Conservation (phyloP, 1,139 yeast genomes). For the Debaryomyces subglobosus region DNA sequence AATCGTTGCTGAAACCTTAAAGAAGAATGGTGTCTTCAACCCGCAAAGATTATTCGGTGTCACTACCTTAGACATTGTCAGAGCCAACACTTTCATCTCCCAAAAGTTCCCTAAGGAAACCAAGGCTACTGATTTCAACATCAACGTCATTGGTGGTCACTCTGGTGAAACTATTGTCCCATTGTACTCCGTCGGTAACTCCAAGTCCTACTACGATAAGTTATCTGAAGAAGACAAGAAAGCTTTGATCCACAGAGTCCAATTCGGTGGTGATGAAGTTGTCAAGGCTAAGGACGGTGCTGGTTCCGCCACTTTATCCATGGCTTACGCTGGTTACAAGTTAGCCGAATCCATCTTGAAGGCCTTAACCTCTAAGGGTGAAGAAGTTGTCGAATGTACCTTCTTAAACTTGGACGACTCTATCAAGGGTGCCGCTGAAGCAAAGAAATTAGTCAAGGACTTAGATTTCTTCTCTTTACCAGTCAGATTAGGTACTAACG, state of each 20-base stretch:
- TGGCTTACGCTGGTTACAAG: slow-evolving; percentile 98
- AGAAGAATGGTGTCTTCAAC: slow-evolving; percentile 84
- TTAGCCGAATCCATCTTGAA: slow-evolving; percentile 86
- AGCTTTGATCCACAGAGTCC: slow-evolving; percentile 87
- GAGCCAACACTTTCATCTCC: slow-evolving; percentile 91
- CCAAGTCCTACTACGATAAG: slow-evolving; percentile 49
- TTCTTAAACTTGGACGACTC: slow-evolving; percentile 53
- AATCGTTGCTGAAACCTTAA: slow-evolving; percentile 92
- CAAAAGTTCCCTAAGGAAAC: slow-evolving; percentile 55
- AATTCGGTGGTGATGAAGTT: slow-evolving; percentile 98
- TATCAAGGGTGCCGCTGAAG: slow-evolving; percentile 71
- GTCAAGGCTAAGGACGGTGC: slow-evolving; percentile 99
- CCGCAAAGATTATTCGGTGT: slow-evolving; percentile 95
- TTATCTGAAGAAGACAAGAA: slow-evolving; percentile 60
- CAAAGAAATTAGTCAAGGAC: slow-evolving; percentile 70
- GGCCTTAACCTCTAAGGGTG: slow-evolving; percentile 54
- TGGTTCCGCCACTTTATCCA: slow-evolving; percentile 97
- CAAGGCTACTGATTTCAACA: slow-evolving; percentile 72
- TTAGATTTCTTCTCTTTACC: slow-evolving; percentile 93
- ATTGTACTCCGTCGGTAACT: slow-evolving; percentile 63
- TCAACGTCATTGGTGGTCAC: slow-evolving; percentile 94
- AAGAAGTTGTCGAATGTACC: slow-evolving; percentile 75
- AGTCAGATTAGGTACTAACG: slow-evolving; percentile 85
- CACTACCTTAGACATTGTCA: slow-evolving; percentile 91
- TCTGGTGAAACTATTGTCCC: slow-evolving; percentile 99